A percentile compares a stretch with the other conserved stretches of the same genome.
Evolutionary conservation across 1,284 basidiomycete species (phyloP).

Genomic region (Exobasidium cylindrosporum): DNA sequence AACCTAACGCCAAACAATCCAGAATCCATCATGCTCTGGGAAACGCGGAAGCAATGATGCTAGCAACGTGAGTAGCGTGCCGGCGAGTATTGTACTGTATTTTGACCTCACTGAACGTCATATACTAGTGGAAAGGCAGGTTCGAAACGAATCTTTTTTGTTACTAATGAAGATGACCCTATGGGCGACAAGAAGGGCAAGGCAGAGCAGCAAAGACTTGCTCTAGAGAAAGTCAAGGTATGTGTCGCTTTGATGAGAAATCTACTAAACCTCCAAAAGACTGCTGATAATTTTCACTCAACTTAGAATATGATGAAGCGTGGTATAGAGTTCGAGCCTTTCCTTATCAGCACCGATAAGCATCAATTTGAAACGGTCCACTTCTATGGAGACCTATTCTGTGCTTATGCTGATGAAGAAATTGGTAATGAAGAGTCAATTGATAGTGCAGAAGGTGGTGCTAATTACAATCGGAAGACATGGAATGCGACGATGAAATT

Average conservation of each 20-base stretch:
- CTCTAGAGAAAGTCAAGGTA: conserved; percentile 39
- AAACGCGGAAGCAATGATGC: conserved; percentile 61
- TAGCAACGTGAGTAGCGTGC: conserved; percentile 61
- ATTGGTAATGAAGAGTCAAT: conserved; percentile 20
- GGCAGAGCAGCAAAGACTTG: conserved; percentile 23
- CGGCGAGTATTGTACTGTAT: conserved; percentile 61
- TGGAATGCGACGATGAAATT: conserved; percentile 30
- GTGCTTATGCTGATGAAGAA: conserved; percentile 45
- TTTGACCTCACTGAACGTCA: conserved; percentile 61
- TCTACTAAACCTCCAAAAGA: neutral
- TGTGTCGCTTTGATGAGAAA: too few relatives aligned
- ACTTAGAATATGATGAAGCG: conserved; percentile 61
- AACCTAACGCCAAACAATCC: conserved; percentile 59
- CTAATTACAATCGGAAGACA: conserved; percentile 18
- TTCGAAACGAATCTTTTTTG: conserved; percentile 83
- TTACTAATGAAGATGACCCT: conserved; percentile 83
- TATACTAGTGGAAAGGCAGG: conserved; percentile 79
- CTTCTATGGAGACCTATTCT: conserved; percentile 63
- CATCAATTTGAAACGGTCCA: conserved; percentile 64
- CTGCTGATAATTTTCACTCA: neutral
- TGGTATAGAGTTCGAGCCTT: conserved; percentile 81
- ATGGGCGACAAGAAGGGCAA: conserved; percentile 19
- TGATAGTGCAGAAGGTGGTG: conserved; percentile 13
- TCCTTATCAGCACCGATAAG: conserved; percentile 76
- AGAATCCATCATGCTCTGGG: conserved; percentile 65